A percentile compares a stretch with the other conserved stretches of the same genome.
These are phyloP conservation scores for Acer negundo DNA, from an alignment of 345 rosid species.

Conservation along the genomic window DNA sequence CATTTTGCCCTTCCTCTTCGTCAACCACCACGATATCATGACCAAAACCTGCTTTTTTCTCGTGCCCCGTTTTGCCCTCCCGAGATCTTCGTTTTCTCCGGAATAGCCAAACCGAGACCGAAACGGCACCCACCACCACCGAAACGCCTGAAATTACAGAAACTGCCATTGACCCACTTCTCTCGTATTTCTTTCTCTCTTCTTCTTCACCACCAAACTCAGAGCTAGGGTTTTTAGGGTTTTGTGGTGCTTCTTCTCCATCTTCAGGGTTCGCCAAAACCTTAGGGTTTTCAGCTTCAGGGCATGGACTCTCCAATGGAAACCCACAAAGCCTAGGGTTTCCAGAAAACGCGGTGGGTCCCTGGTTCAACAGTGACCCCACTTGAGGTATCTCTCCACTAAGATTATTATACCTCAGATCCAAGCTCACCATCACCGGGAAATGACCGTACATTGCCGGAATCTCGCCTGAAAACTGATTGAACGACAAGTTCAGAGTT, in stretches of 20 bases:
- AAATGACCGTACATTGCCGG: conserved; percentile 71
- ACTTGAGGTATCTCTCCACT: conserved; percentile 80
- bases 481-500: conserved; percentile 74
- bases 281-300: conserved; percentile 52
- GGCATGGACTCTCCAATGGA: conserved; percentile 67
- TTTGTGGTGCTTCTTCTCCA: conserved; percentile 35
- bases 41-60: not conserved
- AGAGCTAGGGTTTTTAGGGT: conserved; percentile 36
- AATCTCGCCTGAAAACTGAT: conserved; percentile 67
- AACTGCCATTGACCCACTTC: conserved; percentile 48
- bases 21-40: not conserved
- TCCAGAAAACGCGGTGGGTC: conserved; percentile 92
- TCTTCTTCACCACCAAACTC: conserved; percentile 22
- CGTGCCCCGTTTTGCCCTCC: conserved; percentile 40
- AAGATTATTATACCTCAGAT: conserved; percentile 78
- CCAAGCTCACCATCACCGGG: conserved; percentile 78
- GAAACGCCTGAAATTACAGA: conserved; percentile 68
- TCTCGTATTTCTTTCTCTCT: conserved; percentile 17
- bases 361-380: conserved; percentile 88
- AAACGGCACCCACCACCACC: conserved; percentile 60
- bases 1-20: conserved; percentile 54
- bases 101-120: conserved; percentile 58
- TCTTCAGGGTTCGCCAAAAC: conserved; percentile 40
- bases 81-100: conserved; percentile 41
- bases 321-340: conserved; percentile 88